Conservation (phyloP, 345 rosid genomes). For the Citrus inodora region DNA sequence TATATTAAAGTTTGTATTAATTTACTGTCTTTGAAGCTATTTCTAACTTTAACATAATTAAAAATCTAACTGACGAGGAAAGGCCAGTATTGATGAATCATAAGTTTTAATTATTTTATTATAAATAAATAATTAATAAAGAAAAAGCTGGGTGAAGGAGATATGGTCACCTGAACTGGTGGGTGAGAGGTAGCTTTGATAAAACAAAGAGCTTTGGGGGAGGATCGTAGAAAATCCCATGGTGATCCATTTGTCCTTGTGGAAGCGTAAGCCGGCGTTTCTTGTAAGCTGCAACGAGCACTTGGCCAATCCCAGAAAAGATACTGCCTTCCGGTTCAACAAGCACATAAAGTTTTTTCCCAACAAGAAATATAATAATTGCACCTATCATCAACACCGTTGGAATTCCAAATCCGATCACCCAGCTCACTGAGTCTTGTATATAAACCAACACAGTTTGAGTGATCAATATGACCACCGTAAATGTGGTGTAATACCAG, state of each 20-base stretch:
- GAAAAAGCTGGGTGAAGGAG: not conserved
- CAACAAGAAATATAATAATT: constrained; percentile 50
- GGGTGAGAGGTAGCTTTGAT: constrained; percentile 56
- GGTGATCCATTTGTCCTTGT: not conserved
- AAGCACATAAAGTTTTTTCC: constrained; percentile 53
- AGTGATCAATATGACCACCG: constrained; percentile 49
- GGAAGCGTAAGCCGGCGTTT: constrained; percentile 41
- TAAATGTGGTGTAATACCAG: constrained; percentile 70
- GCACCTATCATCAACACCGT: constrained; percentile 50
- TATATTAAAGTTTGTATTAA: too few species aligned
- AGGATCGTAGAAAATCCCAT: constrained; percentile 42
- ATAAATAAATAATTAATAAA: not conserved
- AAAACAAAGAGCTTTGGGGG: constrained; percentile 33
- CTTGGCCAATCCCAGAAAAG: constrained; percentile 47
- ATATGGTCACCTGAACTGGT: constrained; percentile 48
- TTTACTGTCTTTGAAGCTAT: too few species aligned
- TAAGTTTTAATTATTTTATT: not conserved
- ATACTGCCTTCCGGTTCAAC: constrained; percentile 67
- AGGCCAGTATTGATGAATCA: too few species aligned
- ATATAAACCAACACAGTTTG: constrained; percentile 62
- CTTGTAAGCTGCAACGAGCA: constrained; percentile 50
- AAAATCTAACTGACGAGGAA: too few species aligned
- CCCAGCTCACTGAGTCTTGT: constrained; percentile 80
- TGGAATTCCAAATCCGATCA: constrained; percentile 70
- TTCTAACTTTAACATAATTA: too few species aligned